Base-by-base conservation (phyloP, 805 yeast genomes). In the Saccharomycopsis lassenensis region DNA sequence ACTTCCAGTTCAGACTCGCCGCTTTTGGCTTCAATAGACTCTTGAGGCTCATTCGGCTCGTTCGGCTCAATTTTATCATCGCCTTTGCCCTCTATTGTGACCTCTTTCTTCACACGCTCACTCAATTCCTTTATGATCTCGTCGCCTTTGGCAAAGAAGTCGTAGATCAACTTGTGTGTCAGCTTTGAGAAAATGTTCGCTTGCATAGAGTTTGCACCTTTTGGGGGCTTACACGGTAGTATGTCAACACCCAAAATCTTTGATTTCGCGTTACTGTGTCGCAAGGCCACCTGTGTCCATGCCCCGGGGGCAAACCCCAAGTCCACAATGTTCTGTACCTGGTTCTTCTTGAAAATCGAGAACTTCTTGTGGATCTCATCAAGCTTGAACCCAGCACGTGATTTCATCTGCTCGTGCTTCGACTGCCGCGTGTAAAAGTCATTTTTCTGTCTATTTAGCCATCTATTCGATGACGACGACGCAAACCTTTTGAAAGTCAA, bases 241-340 rank as follows among this genome's bases (percentile, higher is more conserved):
- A 91, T 64, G 57, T 91, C 95, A 7, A 86, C 82, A 4, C 95
- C 95, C 8, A 85, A 52, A 3, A 85, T 72, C 14, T 55, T 50
- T 1, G 74, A 65, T 37, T 69, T 54, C 36, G 70, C 71, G 15
- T 25, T 23, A 7, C 28, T 16, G 14, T 24, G 16, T 16, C 21
- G 18, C 6, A 69, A 58, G 0, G 89, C 87, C 1, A 84, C 87
- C 52, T 85, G 94, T 6, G 89, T 72, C 95, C 95, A 85, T 3
- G 94, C 86, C 0, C 95, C 95, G 0, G 95, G 95, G 0, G 95
- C 94, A 54, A 75, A 86, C 0, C 95, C 95, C 31, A 91, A 59
- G 59, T 91, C 98, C 4, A 91, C 73, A 1, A 91, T 80, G 29
- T 74, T 69, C 45, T 59, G 65, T 0, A 17, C 16, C 21, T 25